These are phyloP conservation scores for Capsella rubella DNA, from an alignment of 441 rosid species.

Conservation along the genomic window DNA sequence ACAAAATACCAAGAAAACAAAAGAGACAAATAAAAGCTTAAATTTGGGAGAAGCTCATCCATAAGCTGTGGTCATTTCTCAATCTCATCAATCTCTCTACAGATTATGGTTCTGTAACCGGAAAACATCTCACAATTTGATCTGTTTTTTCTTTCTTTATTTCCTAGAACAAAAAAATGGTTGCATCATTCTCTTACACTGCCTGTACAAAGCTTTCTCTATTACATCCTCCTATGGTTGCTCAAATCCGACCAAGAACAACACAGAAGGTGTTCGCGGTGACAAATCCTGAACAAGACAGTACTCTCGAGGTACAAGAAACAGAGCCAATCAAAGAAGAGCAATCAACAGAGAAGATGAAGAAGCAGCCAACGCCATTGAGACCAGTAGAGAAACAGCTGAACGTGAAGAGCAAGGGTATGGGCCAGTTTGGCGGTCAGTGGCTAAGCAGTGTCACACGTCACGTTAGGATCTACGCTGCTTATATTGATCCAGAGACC, in stretches of 20 bases:
- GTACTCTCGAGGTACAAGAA: constrained; percentile 44
- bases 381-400: constrained; percentile 86
- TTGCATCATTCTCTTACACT: constrained; percentile 42
- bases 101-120: constrained; percentile 24
- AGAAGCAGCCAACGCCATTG: constrained; percentile 53
- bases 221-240: constrained; percentile 28
- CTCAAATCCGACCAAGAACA: constrained; percentile 37
- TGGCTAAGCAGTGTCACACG: constrained; percentile 92
- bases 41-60: constrained; percentile 37
- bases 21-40: neutral
- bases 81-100: constrained; percentile 36
- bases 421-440: constrained; percentile 82
- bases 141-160: constrained; percentile 2
- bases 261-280: constrained; percentile 34
- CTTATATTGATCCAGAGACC: constrained; percentile 92
- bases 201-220: constrained; percentile 40
- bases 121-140: constrained; percentile 30
- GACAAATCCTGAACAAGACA: constrained; percentile 41
- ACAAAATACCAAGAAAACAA: constrained; percentile 18
- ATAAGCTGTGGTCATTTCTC: constrained; percentile 42
- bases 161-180: constrained; percentile 33
- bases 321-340: constrained; percentile 45
- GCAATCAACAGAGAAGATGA: constrained; percentile 44
- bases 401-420: constrained; percentile 81
- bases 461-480: constrained; percentile 91